phyloP scores from a whole-genome alignment of 2,329 filamentous ascomycete genomes.

The Curvularia sp. region DNA sequence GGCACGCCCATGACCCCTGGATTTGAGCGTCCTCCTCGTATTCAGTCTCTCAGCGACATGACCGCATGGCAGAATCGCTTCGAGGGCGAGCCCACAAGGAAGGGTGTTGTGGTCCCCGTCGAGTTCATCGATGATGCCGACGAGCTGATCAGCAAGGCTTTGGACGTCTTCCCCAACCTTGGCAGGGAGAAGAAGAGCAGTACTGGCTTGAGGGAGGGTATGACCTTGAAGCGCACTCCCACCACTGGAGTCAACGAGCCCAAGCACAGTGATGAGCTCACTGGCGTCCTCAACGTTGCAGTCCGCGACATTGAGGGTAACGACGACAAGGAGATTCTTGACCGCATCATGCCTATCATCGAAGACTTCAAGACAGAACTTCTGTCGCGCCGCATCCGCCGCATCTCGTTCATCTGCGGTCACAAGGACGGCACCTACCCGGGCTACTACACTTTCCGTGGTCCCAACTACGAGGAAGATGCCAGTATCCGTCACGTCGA shows the following conservation, averaged over 20 bases:
- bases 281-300: conserved; percentile 90
- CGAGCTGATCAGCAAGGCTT: conserved; percentile 80
- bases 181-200: conserved; percentile 63
- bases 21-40: conserved; percentile 71
- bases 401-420: conserved; percentile 95
- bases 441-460: conserved; percentile 98
- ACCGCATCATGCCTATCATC: conserved; percentile 77
- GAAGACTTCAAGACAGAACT: conserved; percentile 85
- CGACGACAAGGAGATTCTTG: conserved; percentile 80
- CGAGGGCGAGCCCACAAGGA: conserved; percentile 77
- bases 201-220: conserved; percentile 47
- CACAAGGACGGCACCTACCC: conserved; percentile 94
- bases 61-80: conserved; percentile 80
- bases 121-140: conserved; percentile 94
- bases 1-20: conserved; percentile 75
- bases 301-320: conserved; percentile 85
- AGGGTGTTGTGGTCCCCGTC: conserved; percentile 93
- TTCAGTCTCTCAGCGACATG: conserved; percentile 97
- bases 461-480: conserved; percentile 87
- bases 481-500: conserved; percentile 96
- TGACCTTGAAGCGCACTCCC: conserved; percentile 72
- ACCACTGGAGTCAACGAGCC: conserved; percentile 46
- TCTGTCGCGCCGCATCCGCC: conserved; percentile 79
- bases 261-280: conserved; percentile 77
- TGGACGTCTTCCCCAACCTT: conserved; percentile 77